phyloP scores from a whole-genome alignment of 352 stramenopile genomes.

The Globisporangium yorkense region DNA sequence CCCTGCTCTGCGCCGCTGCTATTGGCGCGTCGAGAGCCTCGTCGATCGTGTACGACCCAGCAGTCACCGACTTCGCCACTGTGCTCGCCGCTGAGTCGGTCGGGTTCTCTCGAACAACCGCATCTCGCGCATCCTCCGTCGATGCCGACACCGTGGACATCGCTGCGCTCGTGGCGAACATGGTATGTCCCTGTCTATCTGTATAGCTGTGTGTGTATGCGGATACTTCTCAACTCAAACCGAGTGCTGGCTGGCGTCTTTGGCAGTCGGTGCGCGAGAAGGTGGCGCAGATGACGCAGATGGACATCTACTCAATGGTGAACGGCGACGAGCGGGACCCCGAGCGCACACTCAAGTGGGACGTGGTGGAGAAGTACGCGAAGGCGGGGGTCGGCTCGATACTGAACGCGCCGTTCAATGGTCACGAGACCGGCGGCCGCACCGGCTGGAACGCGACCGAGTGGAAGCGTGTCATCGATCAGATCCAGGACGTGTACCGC shows the following conservation, averaged over 20 bases:
- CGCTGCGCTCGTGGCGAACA: conserved; percentile 7
- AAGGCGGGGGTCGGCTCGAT: conserved; percentile 80
- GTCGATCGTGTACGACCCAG: conserved; percentile 9
- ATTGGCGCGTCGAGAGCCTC: neutral
- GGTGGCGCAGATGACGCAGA: conserved; percentile 87
- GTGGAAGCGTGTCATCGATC: conserved; percentile 48
- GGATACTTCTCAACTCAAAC: no score
- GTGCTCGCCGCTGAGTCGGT: neutral
- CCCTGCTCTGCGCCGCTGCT: neutral
- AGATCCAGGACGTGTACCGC: conserved; percentile 73
- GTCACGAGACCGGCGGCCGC: conserved; percentile 30
- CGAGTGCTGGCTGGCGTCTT: no score
- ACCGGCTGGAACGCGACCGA: conserved; percentile 65
- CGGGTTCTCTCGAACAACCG: neutral
- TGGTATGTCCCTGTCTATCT: conserved; percentile 1
- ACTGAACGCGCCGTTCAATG: conserved; percentile 74
- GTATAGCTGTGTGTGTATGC: neutral
- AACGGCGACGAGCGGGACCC: conserved; percentile 47
- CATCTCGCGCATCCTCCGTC: no score
- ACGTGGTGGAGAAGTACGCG: conserved; percentile 52
- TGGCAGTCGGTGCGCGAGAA: conserved; percentile 49
- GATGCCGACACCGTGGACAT: conserved; percentile 3
- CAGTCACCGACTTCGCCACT: conserved; percentile 4
- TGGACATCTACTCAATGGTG: conserved; percentile 86
- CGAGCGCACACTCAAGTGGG: conserved; percentile 38